Base-by-base conservation (phyloP, 2,329 filamentous ascomycete species). In the Cladosporium sp. region DNA sequence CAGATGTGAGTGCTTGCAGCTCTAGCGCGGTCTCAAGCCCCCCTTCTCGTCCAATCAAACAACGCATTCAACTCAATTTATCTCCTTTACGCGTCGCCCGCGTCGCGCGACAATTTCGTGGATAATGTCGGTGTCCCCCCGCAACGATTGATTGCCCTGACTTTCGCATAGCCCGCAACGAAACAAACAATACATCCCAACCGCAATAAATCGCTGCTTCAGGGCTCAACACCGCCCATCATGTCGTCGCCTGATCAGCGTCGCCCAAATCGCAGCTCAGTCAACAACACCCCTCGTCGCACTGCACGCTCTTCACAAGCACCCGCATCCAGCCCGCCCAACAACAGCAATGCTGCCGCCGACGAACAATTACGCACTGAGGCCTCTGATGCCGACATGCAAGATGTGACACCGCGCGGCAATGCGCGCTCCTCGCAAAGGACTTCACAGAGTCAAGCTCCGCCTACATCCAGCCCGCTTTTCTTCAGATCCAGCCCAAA, bases 381-480 rank as follows among this genome's bases (percentile, higher is more conserved):
- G 65, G 73, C 70, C 37, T 67, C 69, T 70, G 66, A 55, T 70
- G 72, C 61, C 68, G 73, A 51, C 48, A 35, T 34, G 28, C 48
- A 49, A 54, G 56, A 58, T 17, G 32, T 48, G 17, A 82, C 80
- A 1, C 80, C 80, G 25, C 75, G 42, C 68, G 77, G 28, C 68
- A 77, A 63, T 66, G 49, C 55, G 20, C 72, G 53, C 69, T 71
- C 55, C 69, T 78, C 35, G 77, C 86, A 61, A 83, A 56, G 64
- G 22, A 62, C 61, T 3, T 67, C 67, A n/a, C 66, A 69, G 44
- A 64, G 60, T 10, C 65, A 68, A 48, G 64, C 63, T 9, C 69
- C 70, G 28, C 67, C 69, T 2, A 69, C 84, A 4, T 94, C 91
- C 3, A 96, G 91, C 58, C 92, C 92, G 39, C 80, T 96, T 62